These are phyloP conservation scores for Tribonema minus DNA, from an alignment of 108 stramenopile species.

Conservation along the genomic window DNA sequence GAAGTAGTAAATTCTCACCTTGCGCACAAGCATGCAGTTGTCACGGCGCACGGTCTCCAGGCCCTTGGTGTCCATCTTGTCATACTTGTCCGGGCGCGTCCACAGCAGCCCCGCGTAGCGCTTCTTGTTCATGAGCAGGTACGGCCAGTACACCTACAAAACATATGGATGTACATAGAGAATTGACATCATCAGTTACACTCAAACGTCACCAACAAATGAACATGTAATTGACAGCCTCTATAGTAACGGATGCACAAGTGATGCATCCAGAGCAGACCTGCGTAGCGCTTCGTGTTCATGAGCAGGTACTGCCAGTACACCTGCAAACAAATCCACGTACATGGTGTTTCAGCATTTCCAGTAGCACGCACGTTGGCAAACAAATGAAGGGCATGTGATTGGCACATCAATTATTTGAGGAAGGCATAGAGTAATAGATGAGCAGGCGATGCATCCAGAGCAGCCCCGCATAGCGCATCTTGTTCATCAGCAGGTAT, in stretches of 20 bases:
- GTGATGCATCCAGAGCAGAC: constrained; percentile 96
- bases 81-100: constrained; percentile 88
- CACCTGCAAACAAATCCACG: constrained; percentile 60
- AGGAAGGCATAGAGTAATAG: too few relatives aligned
- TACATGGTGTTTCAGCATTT: too few relatives aligned
- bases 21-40: constrained; percentile 93
- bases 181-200: too few relatives aligned
- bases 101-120: constrained; percentile 97
- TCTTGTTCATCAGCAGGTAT: constrained; percentile 98
- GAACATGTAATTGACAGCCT: too few relatives aligned
- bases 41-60: constrained; percentile 98
- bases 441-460: too few relatives aligned
- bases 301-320: too few relatives aligned
- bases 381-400: too few relatives aligned
- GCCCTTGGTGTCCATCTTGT: constrained; percentile 99
- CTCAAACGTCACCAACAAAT: too few relatives aligned
- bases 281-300: constrained; percentile 99
- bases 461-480: constrained; percentile 96
- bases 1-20: constrained; percentile 52
- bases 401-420: too few relatives aligned
- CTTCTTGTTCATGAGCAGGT: constrained; percentile 99
- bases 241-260: too few relatives aligned
- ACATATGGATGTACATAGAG: background rate
- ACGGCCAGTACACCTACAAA: constrained; percentile 82
- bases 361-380: too few relatives aligned